A percentile compares a stretch with the other conserved stretches of the same genome.
phyloP scores from a whole-genome alignment of 176 grass and related monocot genomes.

The Hsuehochloa calcarea region DNA sequence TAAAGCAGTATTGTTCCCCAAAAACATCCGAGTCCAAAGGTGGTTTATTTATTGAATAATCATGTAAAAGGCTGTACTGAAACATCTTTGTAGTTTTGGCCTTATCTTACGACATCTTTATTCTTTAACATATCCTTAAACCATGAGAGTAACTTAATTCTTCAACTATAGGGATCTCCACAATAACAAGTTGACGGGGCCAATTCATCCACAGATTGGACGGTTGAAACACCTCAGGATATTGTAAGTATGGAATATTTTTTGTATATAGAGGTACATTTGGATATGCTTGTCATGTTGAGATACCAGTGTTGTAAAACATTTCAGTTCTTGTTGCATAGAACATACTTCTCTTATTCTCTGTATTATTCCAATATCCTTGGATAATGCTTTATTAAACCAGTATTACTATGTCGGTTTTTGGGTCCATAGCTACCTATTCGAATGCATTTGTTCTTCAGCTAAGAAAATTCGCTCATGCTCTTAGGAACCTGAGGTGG shows the following conservation, averaged over 20 bases:
- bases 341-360: neutral
- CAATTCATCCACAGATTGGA: slow-evolving; percentile 92
- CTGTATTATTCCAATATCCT: neutral
- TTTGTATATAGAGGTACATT: neutral
- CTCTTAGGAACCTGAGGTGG: slow-evolving; percentile 94
- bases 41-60: neutral
- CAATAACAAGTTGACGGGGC: slow-evolving; percentile 98
- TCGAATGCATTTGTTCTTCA: slow-evolving; percentile 19
- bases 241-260: slow-evolving; percentile 68
- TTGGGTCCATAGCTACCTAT: slow-evolving; percentile 9
- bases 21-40: neutral
- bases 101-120: slow-evolving; percentile 7
- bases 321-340: neutral
- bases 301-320: neutral
- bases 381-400: neutral
- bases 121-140: neutral
- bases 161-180: slow-evolving; percentile 83
- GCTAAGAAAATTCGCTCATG: slow-evolving; percentile 14
- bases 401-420: neutral
- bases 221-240: slow-evolving; percentile 85
- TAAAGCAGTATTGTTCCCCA: neutral
- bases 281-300: neutral
- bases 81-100: slow-evolving; percentile 1
- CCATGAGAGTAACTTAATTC: slow-evolving; percentile 8
- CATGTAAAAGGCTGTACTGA: neutral